Evolutionary conservation across 371 early-diverging fungal species (phyloP), one percentile per base, ranked within the genome.

Genomic region (Mortierella sp.): DNA sequence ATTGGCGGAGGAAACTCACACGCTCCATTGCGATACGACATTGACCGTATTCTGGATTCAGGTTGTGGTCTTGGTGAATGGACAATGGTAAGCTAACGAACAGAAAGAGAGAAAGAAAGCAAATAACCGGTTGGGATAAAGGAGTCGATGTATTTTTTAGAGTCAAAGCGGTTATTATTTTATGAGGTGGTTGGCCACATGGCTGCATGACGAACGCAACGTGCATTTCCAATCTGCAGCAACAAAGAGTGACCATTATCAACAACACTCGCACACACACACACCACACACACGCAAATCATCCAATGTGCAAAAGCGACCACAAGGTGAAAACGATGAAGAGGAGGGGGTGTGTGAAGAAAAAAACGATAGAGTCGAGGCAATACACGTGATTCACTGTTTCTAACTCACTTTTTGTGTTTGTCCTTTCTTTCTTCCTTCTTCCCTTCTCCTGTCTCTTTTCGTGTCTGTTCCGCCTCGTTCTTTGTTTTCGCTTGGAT

Each of bases 11-110:
- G 83, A 47, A 82, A 82, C 66, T 77, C 70, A 65, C 83, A 82
- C 71, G 83, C 83, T 39, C 83, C 78, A 37, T 69, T 82, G 19
- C 74, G 83, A 43, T 82, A 72, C 41, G 83, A 82, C 31, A 77
- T 82, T 43, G 78, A 74, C n/a, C 68, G 79, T 7, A 78, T 82
- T 66, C 58, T 82, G 61, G 83, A 82, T 47, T 82, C 83, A 50
- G 83, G 83, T 19, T 82, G 83, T 66, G 83, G 83, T 68, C 71
- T 82, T 10, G 83, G 83, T 40, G 83, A 82, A 63, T 82, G 83
- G 83, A 82, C 83, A 0, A 82, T 82, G 83, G 83, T 82, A 75
- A 41, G 77, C 47, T 19, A 26, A 39, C 6, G 24, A 68, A n/a
- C 29, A 34, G 10, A 48, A 16, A n/a, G 13, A 26, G n/a, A n/a